Percentiles rank a stretch among this genome's conserved stretches.
phyloP scores from a whole-genome alignment of 2,329 filamentous ascomycete species.

The Colletotrichum tofieldiae region DNA sequence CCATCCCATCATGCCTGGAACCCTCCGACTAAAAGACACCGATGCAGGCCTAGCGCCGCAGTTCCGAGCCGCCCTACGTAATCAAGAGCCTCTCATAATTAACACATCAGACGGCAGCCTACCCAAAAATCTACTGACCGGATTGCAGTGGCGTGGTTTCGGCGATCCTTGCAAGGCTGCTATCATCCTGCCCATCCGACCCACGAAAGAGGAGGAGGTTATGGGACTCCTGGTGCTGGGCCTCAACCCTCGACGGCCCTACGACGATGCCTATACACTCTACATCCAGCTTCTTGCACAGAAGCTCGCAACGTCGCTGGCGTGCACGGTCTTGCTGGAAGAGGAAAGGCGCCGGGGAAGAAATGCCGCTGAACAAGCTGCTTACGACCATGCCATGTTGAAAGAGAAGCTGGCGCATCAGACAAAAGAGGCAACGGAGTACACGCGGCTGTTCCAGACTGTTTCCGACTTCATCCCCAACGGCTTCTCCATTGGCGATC shows the following conservation, averaged over 20 bases:
- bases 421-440: slow-evolving; percentile 65
- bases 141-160: slow-evolving; percentile 75
- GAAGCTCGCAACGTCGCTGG: slow-evolving; percentile 77
- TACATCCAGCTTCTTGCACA: slow-evolving; percentile 72
- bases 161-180: slow-evolving; percentile 76
- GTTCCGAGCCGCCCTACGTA: slow-evolving; percentile 57
- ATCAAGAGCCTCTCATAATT: slow-evolving; percentile 57
- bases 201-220: slow-evolving; percentile 74
- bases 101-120: slow-evolving; percentile 67
- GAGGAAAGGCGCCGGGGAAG: slow-evolving; percentile 76
- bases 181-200: slow-evolving; percentile 79
- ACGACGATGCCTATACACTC: slow-evolving; percentile 80
- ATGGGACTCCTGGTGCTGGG: slow-evolving; percentile 80
- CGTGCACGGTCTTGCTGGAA: slow-evolving; percentile 79
- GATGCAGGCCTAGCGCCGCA: slow-evolving; percentile 57
- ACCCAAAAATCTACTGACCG: slow-evolving; percentile 70
- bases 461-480: slow-evolving; percentile 83
- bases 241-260: slow-evolving; percentile 79
- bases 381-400: slow-evolving; percentile 76
- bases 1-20: slow-evolving; percentile 59
- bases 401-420: slow-evolving; percentile 75
- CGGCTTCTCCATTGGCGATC: slow-evolving; percentile 80
- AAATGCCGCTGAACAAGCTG: slow-evolving; percentile 72
- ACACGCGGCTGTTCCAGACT: slow-evolving; percentile 76
- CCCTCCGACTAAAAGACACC: slow-evolving; percentile 55